Evolutionary conservation across 306 rosid species (phyloP), one percentile per base, ranked within the genome.

Genomic region (Cucurbita maxima): DNA sequence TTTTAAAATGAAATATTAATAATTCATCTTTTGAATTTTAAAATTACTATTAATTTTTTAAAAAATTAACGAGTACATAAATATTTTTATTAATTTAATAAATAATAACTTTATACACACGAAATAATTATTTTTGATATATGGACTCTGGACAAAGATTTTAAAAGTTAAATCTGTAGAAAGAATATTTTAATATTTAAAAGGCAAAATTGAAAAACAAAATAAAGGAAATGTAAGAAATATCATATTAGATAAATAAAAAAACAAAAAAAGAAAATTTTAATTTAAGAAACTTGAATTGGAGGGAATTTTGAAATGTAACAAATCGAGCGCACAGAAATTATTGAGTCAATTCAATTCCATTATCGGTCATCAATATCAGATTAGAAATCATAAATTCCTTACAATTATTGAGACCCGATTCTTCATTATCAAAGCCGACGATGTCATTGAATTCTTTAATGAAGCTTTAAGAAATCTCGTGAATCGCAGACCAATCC

Each of bases 401-500:
- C 2, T 8, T 0, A 10, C 51, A 50, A 70, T 70, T 15, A 70
- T 70, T 48, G 74, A 15, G 47, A 19, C 16, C 9, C 43, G 30
- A 8, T 10, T 47, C 56, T 47, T 45, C 74, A 70, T 50, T 22
- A 14, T 48, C 38, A 7, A 51, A 16, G 19, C 6, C 58, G 44
- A 69, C 13, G 74, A 48, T 25, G 38, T 48, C 22, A 48, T 69
- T 69, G 52, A 73, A 73, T 40, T 43, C 41, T 58, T 56, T 14
- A 57, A 73, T 43, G 25, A 20, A 73, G n/a, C 47, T 0, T 4
- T 43, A 38, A 41, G 43, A 73, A 73, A 41, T 57, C 63, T 55
- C 63, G 66, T 57, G 66, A 38, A 57, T 57, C 22, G 76, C 56
- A n/a, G 62, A 36, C 64, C n/a, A 72, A 40, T 12, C 50, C 76